These are phyloP conservation scores for Rhodotorula glutinis DNA, from an alignment of 1,284 basidiomycete genomes.

Conservation along the genomic window DNA sequence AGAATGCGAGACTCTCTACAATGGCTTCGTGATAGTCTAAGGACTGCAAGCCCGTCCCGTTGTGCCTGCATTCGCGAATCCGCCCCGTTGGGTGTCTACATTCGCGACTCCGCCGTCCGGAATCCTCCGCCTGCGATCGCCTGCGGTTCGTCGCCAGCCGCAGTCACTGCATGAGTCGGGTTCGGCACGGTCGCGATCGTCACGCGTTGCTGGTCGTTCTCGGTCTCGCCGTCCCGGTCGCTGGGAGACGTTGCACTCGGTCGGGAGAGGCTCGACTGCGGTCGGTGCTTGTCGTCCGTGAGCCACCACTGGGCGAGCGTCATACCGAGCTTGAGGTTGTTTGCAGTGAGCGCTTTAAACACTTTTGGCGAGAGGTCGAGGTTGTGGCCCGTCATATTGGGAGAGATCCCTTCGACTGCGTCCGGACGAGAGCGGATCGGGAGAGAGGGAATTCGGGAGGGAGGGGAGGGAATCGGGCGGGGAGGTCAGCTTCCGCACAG, in stretches of 20 bases:
- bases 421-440: no score
- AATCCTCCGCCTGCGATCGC: no score
- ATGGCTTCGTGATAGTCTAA: no score
- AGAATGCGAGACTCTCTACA: no score
- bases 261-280: background rate
- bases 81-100: no score
- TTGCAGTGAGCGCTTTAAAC: slow-evolving; percentile 14
- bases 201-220: background rate
- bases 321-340: slow-evolving; percentile 21
- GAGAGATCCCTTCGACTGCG: slow-evolving; percentile 23
- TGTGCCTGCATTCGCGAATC: no score
- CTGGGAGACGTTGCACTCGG: background rate
- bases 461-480: no score
- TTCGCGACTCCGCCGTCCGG: no score
- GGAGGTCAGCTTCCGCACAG: no score
- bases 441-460: no score
- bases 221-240: background rate
- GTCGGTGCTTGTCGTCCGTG: slow-evolving; percentile 8
- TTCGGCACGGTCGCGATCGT: background rate
- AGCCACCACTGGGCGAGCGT: slow-evolving; percentile 28
- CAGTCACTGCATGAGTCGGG: background rate
- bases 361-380: slow-evolving; percentile 1
- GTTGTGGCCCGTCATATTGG: slow-evolving; percentile 15
- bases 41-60: no score
- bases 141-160: no score